Base-by-base conservation (phyloP, 2,329 filamentous ascomycete genomes). In the Trematosphaeria pertusa region DNA sequence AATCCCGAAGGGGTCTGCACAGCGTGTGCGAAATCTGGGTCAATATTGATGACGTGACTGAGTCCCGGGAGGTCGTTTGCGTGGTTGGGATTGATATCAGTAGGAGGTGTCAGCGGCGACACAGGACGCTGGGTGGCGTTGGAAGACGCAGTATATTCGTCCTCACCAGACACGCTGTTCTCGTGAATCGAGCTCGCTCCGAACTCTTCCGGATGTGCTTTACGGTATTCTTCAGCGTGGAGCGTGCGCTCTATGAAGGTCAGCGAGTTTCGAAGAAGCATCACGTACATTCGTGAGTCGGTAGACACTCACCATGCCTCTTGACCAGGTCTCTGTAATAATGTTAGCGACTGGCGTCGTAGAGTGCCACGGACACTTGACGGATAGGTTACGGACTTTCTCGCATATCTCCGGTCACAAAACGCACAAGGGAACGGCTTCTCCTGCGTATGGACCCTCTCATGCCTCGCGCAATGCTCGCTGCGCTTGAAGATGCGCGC, bases 401-500 rank as follows among this genome's bases (percentile, higher is more conserved):
- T 58, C 37, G 65, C 66, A 49, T 70, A 71, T 37, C 52, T 59
- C 15, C 64, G 53, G 14, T 64, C 60, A 54, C 68, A 71, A 37
- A 66, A 70, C 26, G 56, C 51, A 48, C 68, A 71, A 18, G 56
- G 39, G 42, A 69, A 71, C 7, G 68, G 68, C 19, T 62, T 59
- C 46, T 69, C 67, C 20, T 65, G 64, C 4, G 64, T 67, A 40
- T 70, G 68, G 9, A 64, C 65, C 30, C 68, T 52, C 46, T 71
- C 65, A 48, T 71, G 68, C 20, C 68, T 58, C 41, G 65, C 58
- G 37, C 66, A 69, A 51, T 71, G 68, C 48, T 71, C 68, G 21
- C 58, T 65, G 28, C 68, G 56, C 44, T 70, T 70, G 55, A 71
- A 71, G 12, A 58, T 49, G 37, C 61, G 57, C 21, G 56, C 54